phyloP scores from a whole-genome alignment of 345 rosid species.

The Erucastrum elatum region DNA sequence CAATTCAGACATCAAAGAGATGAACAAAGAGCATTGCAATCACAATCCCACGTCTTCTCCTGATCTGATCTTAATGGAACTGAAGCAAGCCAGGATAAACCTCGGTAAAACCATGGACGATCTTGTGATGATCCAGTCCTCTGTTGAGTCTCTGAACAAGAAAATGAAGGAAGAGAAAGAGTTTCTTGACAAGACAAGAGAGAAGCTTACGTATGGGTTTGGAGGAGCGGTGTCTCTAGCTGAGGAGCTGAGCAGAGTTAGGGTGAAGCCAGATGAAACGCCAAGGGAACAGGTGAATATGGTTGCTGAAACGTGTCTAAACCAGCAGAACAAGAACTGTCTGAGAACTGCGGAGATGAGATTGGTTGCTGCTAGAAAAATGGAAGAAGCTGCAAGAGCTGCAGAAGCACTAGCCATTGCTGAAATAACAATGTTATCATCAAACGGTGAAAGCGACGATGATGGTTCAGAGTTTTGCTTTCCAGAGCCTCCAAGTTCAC shows the following conservation, averaged over 20 bases:
- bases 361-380: constrained; percentile 85
- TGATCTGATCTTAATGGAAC: constrained; percentile 74
- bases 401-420: constrained; percentile 88
- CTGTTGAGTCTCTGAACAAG: constrained; percentile 74
- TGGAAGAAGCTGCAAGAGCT: constrained; percentile 99
- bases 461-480: constrained; percentile 38
- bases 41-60: constrained; percentile 52
- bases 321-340: constrained; percentile 45
- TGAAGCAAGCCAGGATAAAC: constrained; percentile 86
- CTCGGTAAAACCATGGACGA: constrained; percentile 86
- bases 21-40: constrained; percentile 50
- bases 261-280: constrained; percentile 19
- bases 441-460: constrained; percentile 35
- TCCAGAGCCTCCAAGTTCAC: constrained; percentile 67
- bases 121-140: constrained; percentile 74
- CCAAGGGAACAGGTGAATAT: constrained; percentile 48
- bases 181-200: constrained; percentile 60
- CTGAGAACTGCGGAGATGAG: constrained; percentile 80
- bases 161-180: constrained; percentile 77
- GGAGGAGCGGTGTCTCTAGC: constrained; percentile 53
- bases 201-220: constrained; percentile 64
- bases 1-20: constrained; percentile 48
- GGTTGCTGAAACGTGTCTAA: constrained; percentile 44
- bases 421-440: constrained; percentile 61
- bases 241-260: not conserved